Percentiles rank a stretch among this genome's conserved stretches.
Conservation (phyloP, 345 rosid genomes). For the Eucalyptus victrix region DNA sequence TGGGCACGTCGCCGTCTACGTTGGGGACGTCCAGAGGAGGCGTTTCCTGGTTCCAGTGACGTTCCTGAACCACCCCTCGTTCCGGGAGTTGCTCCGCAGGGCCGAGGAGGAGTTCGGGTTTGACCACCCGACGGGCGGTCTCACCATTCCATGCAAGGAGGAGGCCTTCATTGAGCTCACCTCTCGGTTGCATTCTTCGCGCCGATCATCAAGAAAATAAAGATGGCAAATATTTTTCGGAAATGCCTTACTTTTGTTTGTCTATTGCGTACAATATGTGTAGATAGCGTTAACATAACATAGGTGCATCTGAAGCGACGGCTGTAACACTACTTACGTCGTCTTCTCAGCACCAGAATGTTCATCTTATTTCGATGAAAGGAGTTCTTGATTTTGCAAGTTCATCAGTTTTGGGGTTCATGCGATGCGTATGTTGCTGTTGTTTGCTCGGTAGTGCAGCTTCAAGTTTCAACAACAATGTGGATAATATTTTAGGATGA, state of each 20-base stretch:
- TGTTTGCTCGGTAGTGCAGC: background rate
- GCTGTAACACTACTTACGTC: background rate
- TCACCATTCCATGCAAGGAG: slow-evolving; percentile 12
- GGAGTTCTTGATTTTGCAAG: background rate
- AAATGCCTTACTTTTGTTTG: background rate
- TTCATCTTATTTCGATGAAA: background rate
- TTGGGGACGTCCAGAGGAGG: slow-evolving; percentile 31
- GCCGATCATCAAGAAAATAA: background rate
- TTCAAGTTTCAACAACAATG: background rate
- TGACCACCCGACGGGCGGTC: slow-evolving; percentile 5
- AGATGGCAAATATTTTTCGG: background rate
- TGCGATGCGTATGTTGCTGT: background rate
- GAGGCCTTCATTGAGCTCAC: slow-evolving; percentile 5
- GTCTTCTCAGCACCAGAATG: background rate
- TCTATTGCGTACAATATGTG: background rate
- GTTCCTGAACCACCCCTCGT: background rate
- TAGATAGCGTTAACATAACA: background rate
- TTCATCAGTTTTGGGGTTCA: background rate
- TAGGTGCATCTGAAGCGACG: background rate
- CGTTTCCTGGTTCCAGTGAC: slow-evolving; percentile 11
- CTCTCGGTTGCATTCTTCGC: background rate
- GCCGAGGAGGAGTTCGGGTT: slow-evolving; percentile 8
- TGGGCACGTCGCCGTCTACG: slow-evolving; percentile 31
- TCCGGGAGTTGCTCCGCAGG: background rate
- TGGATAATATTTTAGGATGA: background rate